A percentile compares a stretch with the other conserved stretches of the same genome.
phyloP scores from a whole-genome alignment of 1,139 yeast species.

The Entelexis paramagnoliae region DNA sequence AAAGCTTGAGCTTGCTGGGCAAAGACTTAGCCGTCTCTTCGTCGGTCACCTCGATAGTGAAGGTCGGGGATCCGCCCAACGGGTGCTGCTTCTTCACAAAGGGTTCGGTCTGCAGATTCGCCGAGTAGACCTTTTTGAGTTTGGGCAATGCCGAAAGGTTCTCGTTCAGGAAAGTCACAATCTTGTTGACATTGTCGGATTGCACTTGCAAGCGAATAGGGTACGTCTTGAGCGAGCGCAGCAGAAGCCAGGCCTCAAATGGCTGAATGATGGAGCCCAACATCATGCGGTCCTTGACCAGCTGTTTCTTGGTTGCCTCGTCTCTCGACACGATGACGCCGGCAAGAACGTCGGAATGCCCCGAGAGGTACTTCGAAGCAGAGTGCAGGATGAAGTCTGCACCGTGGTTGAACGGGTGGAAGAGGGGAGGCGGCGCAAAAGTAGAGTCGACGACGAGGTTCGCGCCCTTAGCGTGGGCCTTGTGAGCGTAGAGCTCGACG shows the following conservation, averaged over 20 bases:
- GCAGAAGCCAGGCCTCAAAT: constrained; percentile 60
- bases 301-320: constrained; percentile 36
- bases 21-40: constrained; percentile 50
- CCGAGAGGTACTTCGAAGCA: constrained; percentile 85
- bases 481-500: constrained; percentile 7
- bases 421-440: constrained; percentile 87
- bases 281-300: constrained; percentile 53
- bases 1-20: constrained; percentile 57
- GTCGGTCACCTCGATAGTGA: constrained; percentile 47
- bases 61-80: constrained; percentile 65
- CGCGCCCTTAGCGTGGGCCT: constrained; percentile 58
- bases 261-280: constrained; percentile 74
- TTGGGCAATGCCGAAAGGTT: constrained; percentile 42
- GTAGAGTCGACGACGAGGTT: constrained; percentile 68
- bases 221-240: constrained; percentile 71
- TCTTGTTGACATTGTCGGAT: constrained; percentile 48
- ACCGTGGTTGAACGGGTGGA: constrained; percentile 67
- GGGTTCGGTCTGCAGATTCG: constrained; percentile 59
- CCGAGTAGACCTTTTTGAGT: constrained; percentile 50
- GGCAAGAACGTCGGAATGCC: constrained; percentile 84
- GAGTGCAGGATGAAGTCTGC: constrained; percentile 82
- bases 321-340: constrained; percentile 64
- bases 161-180: constrained; percentile 39
- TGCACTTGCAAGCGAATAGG: constrained; percentile 62
- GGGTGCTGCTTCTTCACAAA: constrained; percentile 57